Base-by-base conservation (phyloP, 1,139 yeast species). In the Lizanozyma gosingica region DNA sequence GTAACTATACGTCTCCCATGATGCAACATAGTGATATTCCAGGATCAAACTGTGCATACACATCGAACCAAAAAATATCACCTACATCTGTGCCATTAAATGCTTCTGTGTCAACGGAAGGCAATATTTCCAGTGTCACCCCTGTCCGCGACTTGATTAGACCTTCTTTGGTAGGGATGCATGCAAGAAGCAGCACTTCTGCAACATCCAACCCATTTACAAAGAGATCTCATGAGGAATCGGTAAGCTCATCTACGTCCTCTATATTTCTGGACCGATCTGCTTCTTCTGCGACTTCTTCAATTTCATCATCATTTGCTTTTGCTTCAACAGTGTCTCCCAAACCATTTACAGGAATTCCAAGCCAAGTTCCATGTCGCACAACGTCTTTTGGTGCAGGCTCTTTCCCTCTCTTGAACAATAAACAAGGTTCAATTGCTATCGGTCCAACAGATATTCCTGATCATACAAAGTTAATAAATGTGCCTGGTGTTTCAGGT, bases 71-170 rank as follows among this genome's bases (percentile, higher is more conserved):
- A n/a, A n/a, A n/a, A n/a, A n/a, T n/a, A n/a, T n/a, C n/a, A n/a
- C n/a, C n/a, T n/a, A 22, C 29, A 6, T 22, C 29, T 22, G 29
- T 22, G 6, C 6, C 6, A 11, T 11, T 11, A 22, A 22, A 22
- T 11, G 11, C 29, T 22, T 6, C 9, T 22, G 8, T 35, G 33
- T 3, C 39, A 34, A n/a, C n/a, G n/a, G n/a, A n/a, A n/a, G n/a
- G n/a, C n/a, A n/a, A n/a, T n/a, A n/a, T n/a, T n/a, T n/a, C n/a
- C n/a, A n/a, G n/a, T n/a, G n/a, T n/a, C n/a, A n/a, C n/a, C n/a
- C n/a, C n/a, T n/a, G n/a, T n/a, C n/a, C n/a, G n/a, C n/a, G 45
- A 39, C 37, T 56, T 52, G 34, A 42, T 53, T 36, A 45, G 57
- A 29, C 57, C 57, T 2, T 52, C 56, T 8, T 42, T 54, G 18